Conservation (phyloP, 169 alveolate species). For the Neospora caninum region DNA sequence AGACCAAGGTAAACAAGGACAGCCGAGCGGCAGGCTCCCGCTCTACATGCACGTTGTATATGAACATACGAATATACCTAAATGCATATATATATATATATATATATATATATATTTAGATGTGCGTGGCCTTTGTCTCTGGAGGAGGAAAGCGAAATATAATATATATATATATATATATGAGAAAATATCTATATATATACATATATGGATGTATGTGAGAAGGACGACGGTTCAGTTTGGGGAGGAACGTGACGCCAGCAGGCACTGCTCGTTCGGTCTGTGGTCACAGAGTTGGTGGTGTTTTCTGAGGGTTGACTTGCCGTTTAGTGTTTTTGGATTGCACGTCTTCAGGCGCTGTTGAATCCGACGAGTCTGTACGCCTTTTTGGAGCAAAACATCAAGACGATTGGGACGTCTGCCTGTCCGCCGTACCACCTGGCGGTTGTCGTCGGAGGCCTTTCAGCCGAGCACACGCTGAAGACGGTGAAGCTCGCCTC, state of each 20-base stretch:
- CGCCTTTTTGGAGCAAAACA: slow-evolving; percentile 80
- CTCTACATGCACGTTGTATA: background rate
- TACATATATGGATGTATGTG: background rate
- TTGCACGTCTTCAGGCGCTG: slow-evolving; percentile 72
- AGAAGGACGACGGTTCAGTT: too few species aligned
- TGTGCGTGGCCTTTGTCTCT: background rate
- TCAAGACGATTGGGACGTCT: slow-evolving; percentile 86
- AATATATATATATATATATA: background rate
- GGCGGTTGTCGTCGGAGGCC: slow-evolving; percentile 89
- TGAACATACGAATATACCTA: too few species aligned
- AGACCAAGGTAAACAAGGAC: slow-evolving; percentile 71
- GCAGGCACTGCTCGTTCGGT: too few species aligned
- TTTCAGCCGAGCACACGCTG: slow-evolving; percentile 88
- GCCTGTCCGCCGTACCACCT: slow-evolving; percentile 93
- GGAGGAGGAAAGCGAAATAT: too few species aligned
- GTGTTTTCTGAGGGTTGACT: too few species aligned
- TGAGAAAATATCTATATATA: background rate
- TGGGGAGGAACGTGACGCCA: too few species aligned
- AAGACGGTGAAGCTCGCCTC: slow-evolving; percentile 89
- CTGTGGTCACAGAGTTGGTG: too few species aligned
- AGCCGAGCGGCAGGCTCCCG: background rate
- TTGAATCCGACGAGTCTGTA: slow-evolving; percentile 76
- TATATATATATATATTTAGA: background rate
- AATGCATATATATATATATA: background rate
- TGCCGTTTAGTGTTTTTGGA: background rate